These are phyloP conservation scores for Suillus weaverae DNA, from an alignment of 768 basidiomycete species.

Conservation along the genomic window DNA sequence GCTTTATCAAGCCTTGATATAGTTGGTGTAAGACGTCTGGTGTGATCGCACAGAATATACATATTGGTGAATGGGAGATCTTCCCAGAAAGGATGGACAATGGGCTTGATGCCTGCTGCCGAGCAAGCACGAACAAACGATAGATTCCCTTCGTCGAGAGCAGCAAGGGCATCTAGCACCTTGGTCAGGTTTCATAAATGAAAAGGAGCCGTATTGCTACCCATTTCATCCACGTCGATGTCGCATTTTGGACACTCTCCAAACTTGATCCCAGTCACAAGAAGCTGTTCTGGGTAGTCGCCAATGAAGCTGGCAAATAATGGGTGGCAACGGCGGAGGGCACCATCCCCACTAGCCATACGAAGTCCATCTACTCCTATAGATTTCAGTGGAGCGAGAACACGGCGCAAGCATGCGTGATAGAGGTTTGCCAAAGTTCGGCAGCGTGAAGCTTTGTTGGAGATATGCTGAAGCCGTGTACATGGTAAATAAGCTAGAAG, in stretches of 20 bases:
- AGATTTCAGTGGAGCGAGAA: slow-evolving; percentile 29
- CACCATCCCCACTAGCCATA: slow-evolving; percentile 35
- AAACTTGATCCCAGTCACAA: slow-evolving; percentile 14
- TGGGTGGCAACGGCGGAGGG: slow-evolving; percentile 38
- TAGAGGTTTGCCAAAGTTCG: slow-evolving; percentile 36
- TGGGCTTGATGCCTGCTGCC: slow-evolving; percentile 17
- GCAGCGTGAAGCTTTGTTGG: slow-evolving; percentile 20
- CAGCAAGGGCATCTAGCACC: neutral
- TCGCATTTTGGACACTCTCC: slow-evolving; percentile 17
- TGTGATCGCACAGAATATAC: slow-evolving; percentile 21
- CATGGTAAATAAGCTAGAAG: too few relatives aligned
- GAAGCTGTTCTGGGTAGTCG: slow-evolving; percentile 23
- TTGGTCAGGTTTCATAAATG: neutral
- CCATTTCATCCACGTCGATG: slow-evolving; percentile 1
- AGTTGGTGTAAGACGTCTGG: slow-evolving; percentile 39
- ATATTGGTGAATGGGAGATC: slow-evolving; percentile 30
- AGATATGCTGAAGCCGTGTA: neutral
- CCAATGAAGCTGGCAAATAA: slow-evolving; percentile 19
- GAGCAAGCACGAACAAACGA: slow-evolving; percentile 5
- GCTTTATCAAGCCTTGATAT: slow-evolving; percentile 36
- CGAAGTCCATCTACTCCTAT: slow-evolving; percentile 32
- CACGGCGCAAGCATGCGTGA: slow-evolving; percentile 34
- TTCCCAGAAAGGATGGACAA: slow-evolving; percentile 24
- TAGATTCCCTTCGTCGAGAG: neutral
- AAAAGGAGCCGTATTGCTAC: neutral